Base-by-base conservation (phyloP, 257 asterid genomes). In the Mentha longifolia region DNA sequence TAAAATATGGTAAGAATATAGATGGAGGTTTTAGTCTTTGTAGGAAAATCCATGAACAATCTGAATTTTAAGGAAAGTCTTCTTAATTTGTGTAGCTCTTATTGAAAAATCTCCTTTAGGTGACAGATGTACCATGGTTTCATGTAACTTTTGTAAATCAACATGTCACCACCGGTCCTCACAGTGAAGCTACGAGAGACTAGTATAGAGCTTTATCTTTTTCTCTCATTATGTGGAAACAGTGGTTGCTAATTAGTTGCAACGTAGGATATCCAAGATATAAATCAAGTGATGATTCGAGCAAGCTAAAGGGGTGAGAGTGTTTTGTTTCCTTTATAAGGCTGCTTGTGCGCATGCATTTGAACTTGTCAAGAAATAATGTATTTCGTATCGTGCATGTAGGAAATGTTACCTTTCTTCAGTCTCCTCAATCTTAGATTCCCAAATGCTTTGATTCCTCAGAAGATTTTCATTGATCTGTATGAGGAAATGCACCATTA, bases 401-500 rank as follows among this genome's bases (percentile, higher is more conserved):
- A 64, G 69, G 35, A 67, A 50, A 70, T 43, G 63, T 59, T 80
- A 91, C 96, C 99, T 91, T 77, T 85, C 89, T 78, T 83, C 88
- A 7, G 68, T 67, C 74, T 86, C 85, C 42, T 37, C 42, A 57
- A 89, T 83, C 85, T 86, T 89, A 62, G 90, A 65, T 74, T 89
- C 93, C 99, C 97, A 95, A 70, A 83, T 79, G 59, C 76, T 83
- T 78, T 85, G 88, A 86, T 95, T 95, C 80, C 86, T 88, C 56
- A 61, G 22, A 74, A 95, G 96, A 83, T 94, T 94, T 42, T 89
- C 97, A 81, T 91, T 85, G 82, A 94, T 91, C 98, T 94, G 79
- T 73, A 74, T 35, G 46, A 70, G 56, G 20, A 74, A 79, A 73
- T 57, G 73, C 60, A 61, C 70, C 68, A 69, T 0, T 30, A 25